phyloP scores from a whole-genome alignment of 2,329 filamentous ascomycete genomes.

The Emmonsiellopsis sp. region DNA sequence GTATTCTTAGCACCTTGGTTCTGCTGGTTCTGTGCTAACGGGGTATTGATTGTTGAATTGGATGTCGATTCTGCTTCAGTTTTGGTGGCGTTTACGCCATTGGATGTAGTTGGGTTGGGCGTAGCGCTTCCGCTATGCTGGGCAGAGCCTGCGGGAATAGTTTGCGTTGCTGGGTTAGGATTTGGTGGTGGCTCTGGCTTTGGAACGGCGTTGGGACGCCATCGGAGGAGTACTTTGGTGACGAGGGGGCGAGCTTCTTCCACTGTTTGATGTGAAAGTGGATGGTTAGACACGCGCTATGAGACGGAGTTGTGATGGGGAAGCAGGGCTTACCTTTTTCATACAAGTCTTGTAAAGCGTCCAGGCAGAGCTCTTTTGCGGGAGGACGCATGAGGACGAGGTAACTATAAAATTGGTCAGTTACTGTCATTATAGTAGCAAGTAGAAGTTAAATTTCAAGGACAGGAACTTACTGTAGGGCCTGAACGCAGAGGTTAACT shows the following conservation, averaged over 20 bases:
- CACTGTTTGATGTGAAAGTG: conserved; percentile 19
- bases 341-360: conserved; percentile 51
- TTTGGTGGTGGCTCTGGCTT: conserved; percentile 6
- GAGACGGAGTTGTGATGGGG: neutral
- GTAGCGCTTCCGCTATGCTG: neutral
- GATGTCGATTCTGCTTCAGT: neutral
- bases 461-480: conserved; percentile 40
- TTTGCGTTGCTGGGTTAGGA: neutral
- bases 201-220: conserved; percentile 38
- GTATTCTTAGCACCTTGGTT: neutral
- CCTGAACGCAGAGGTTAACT: conserved; percentile 48
- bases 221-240: conserved; percentile 45
- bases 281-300: conserved; percentile 3
- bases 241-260: conserved; percentile 39
- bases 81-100: neutral
- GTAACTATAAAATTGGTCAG: conserved; percentile 29
- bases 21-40: neutral
- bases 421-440: neutral
- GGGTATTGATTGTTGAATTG: neutral
- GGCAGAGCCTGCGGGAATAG: neutral
- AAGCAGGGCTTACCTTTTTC: conserved; percentile 36
- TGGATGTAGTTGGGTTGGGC: neutral
- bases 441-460: too few relatives aligned
- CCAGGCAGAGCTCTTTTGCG: conserved; percentile 46
- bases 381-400: conserved; percentile 51